Conservation (phyloP, 176 grass and related monocot genomes). For the Thinopyrum elongatum region DNA sequence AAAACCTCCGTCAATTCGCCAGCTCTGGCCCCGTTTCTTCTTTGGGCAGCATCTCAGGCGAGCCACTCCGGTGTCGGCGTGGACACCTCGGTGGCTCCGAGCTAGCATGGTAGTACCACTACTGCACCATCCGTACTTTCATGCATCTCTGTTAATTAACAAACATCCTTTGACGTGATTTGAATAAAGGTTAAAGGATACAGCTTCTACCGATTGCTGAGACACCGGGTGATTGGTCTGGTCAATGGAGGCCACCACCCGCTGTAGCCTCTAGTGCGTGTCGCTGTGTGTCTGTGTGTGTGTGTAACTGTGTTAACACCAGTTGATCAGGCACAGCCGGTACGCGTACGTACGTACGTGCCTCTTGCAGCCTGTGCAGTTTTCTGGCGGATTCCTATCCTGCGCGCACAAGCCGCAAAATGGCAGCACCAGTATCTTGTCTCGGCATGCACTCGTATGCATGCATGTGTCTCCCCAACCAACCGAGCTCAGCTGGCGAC, state of each 20-base stretch:
- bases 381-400: not conserved
- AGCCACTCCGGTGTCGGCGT: constrained; percentile 21
- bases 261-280: too few species aligned
- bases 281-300: too few species aligned
- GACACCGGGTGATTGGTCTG: not conserved
- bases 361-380: not conserved
- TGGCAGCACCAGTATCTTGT: not conserved
- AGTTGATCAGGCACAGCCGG: not conserved
- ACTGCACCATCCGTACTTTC: not conserved
- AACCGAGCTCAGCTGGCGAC: not conserved
- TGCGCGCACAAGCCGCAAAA: not conserved
- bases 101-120: not conserved
- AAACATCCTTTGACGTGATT: not conserved
- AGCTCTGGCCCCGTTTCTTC: constrained; percentile 6
- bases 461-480: not conserved
- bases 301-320: not conserved
- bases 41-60: not conserved
- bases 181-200: too few species aligned
- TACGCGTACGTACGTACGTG: not conserved
- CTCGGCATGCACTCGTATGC: not conserved
- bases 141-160: not conserved
- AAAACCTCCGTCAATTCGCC: constrained; percentile 20
- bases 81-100: not conserved
- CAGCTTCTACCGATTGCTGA: not conserved
- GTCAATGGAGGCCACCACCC: not conserved